Evolutionary conservation across 208 protist species (phyloP).

Genomic region (Crithidia expoeki): DNA sequence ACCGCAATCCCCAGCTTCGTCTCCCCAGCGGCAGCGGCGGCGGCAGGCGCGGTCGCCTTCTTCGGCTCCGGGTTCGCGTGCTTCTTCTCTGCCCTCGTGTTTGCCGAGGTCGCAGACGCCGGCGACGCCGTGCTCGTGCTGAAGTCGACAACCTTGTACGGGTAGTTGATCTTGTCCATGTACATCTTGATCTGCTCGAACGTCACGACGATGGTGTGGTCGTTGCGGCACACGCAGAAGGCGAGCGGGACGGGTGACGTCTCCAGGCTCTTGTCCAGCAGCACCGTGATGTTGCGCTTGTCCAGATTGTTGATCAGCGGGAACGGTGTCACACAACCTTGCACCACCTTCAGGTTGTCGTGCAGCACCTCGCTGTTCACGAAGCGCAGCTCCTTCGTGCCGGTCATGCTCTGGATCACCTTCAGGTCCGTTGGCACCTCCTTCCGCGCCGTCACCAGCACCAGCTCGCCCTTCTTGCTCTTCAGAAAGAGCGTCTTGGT

Average conservation of each 20-base stretch:
- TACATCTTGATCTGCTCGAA: slow-evolving; percentile 64
- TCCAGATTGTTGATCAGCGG: slow-evolving; percentile 82
- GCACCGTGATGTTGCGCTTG: slow-evolving; percentile 68
- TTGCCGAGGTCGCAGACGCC: slow-evolving; percentile 23
- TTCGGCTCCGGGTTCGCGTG: slow-evolving; percentile 28
- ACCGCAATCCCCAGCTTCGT: slow-evolving; percentile 90
- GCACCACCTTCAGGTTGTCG: slow-evolving; percentile 74
- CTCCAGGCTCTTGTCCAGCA: slow-evolving; percentile 72
- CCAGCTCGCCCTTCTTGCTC: slow-evolving; percentile 89
- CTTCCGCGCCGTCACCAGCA: slow-evolving; percentile 74
- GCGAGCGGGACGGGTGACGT: slow-evolving; percentile 51
- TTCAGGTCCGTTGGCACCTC: slow-evolving; percentile 83
- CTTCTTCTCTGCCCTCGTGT: slow-evolving; percentile 34
- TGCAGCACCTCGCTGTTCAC: slow-evolving; percentile 65
- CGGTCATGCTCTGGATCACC: slow-evolving; percentile 64
- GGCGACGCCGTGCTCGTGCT: slow-evolving; percentile 23
- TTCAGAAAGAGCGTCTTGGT: slow-evolving; percentile 93
- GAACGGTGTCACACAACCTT: slow-evolving; percentile 84
- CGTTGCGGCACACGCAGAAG: slow-evolving; percentile 86
- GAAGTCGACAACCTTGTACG: slow-evolving; percentile 78
- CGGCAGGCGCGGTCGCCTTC: slow-evolving; percentile 27
- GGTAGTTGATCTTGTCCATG: slow-evolving; percentile 66
- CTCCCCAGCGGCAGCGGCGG: slow-evolving; percentile 35
- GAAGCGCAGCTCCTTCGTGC: slow-evolving; percentile 84
- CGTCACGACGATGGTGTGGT: slow-evolving; percentile 75